Base-by-base conservation (phyloP, 805 yeast species). In the Candida montana region DNA sequence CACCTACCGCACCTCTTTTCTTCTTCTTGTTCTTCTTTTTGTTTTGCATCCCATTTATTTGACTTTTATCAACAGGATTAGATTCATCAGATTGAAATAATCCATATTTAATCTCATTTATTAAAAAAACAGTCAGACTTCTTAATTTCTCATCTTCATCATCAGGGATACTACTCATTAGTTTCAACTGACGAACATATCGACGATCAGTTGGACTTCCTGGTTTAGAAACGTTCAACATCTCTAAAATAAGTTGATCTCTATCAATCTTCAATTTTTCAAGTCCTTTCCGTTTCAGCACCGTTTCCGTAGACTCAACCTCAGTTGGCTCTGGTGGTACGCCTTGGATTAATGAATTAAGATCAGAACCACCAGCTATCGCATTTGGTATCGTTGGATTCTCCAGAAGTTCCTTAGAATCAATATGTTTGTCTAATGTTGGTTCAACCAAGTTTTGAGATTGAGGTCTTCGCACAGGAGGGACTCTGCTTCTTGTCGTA, bases 141-240 rank as follows among this genome's bases (percentile, higher is more conserved):
- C 39, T 46, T 1, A 50, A 36, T 33, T 44, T 49, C 4, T 45
- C 50, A 12, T 40, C 30, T 9, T 48, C 50, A 8, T 42, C 16
- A 1, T 29, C 17, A 5, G n/a, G n/a, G 10, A 47, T 28, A 3
- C 12, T 35, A 30, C 21, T 35, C 37, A 52, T 15, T 13, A 29
- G 13, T 16, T 34, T 27, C 30, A 40, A 42, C 33, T 49, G 54
- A 26, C 35, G 37, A 33, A 28, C 32, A 31, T 44, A 54, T n/a
- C 57, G 30, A 27, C 38, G 34, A 37, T 54, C 56, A 3, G 51
- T 54, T 29, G 32, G 38, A 8, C 52, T 48, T 1, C 53, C 55
- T 1, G 56, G 56, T 8, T 48, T 43, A 2, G 55, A 36, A 6
- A 37, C 33, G 42, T 53, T 53, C 35, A 53, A 21, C 31, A 44